Base-by-base conservation (phyloP, 495 filamentous ascomycete species). In the Amphirosellinia nigrospora region DNA sequence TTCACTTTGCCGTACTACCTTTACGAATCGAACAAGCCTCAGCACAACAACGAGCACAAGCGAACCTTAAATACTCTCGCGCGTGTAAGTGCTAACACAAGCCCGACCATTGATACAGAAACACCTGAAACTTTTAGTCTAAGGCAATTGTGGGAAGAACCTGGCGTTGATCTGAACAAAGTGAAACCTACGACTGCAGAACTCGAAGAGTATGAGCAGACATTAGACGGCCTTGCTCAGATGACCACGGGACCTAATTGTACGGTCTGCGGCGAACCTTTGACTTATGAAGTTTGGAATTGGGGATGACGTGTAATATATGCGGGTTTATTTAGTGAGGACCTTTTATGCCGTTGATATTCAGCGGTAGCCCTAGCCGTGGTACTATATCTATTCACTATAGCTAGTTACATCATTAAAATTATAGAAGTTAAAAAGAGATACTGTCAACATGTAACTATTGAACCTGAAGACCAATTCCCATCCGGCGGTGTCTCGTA, bases 291-390 rank as follows among this genome's bases (percentile, higher is more conserved):
- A 0, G 16, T 1, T 6, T 9, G n/a, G 45, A 21, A 9, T 21
- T 0, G 6, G 45, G 45, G 6, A 48, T 7, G 4, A 48, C 45
- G 0, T 48, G 45, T 21, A 9, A 7, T 21, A 9, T 48, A n/a
- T 48, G 45, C 45, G n/a, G n/a, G n/a, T 48, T 48, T 48, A 48
- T 48, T 21, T 48, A 48, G n/a, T 23, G n/a, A 48, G 45, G n/a
- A 46, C 43, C 7, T n/a, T n/a, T 46, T 21, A 1, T 46, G 0
- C 16, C 19, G 7, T 46, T 19, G 19, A 46, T 46, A n/a, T 46
- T 46, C 19, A 46, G 43, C 5, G 6, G n/a, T 5, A 5, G 7
- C 16, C 15, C 19, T 46, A 46, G 16, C n/a, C n/a, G 8, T 19
- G 19, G 41, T 45, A 5, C 6, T 45, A n/a, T n/a, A n/a, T n/a